A percentile compares a stretch with the other conserved stretches of the same genome.
Evolutionary conservation across 2,329 filamentous ascomycete genomes (phyloP).

Genomic region (Aspergillus sp.): DNA sequence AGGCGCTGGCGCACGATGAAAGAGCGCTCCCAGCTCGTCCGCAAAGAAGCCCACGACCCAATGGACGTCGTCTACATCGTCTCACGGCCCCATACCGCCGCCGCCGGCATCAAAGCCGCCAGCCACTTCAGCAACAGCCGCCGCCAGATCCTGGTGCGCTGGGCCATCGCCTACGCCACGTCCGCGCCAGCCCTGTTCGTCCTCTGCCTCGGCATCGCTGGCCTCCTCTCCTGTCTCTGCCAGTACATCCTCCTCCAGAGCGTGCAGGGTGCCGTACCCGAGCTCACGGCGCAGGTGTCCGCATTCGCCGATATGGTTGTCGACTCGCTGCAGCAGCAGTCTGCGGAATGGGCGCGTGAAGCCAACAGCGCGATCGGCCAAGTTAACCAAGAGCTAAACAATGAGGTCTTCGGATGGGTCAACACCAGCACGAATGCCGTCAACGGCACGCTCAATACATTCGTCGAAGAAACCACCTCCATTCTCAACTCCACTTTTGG

Average conservation of each 20-base stretch:
- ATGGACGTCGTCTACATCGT: constrained; percentile 85
- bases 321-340: constrained; percentile 60
- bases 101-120: constrained; percentile 60
- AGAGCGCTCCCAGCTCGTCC: constrained; percentile 57
- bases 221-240: constrained; percentile 71
- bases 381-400: constrained; percentile 65
- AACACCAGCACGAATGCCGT: constrained; percentile 71
- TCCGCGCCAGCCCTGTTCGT: constrained; percentile 78
- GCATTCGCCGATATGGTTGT: constrained; percentile 73
- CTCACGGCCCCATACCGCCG: constrained; percentile 67
- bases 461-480: constrained; percentile 66
- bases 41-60: constrained; percentile 59
- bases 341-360: constrained; percentile 63
- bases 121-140: constrained; percentile 53
- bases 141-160: constrained; percentile 64
- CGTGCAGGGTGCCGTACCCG: constrained; percentile 67
- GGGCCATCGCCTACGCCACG: constrained; percentile 81
- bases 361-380: constrained; percentile 62
- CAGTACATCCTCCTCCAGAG: constrained; percentile 68
- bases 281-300: constrained; percentile 63
- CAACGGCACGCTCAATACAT: constrained; percentile 75
- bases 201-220: constrained; percentile 70
- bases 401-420: constrained; percentile 79
- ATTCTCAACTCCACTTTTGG: constrained; percentile 71
- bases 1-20: constrained; percentile 65